phyloP scores from a whole-genome alignment of 2,329 filamentous ascomycete species.

The Emmonsia crescens region DNA sequence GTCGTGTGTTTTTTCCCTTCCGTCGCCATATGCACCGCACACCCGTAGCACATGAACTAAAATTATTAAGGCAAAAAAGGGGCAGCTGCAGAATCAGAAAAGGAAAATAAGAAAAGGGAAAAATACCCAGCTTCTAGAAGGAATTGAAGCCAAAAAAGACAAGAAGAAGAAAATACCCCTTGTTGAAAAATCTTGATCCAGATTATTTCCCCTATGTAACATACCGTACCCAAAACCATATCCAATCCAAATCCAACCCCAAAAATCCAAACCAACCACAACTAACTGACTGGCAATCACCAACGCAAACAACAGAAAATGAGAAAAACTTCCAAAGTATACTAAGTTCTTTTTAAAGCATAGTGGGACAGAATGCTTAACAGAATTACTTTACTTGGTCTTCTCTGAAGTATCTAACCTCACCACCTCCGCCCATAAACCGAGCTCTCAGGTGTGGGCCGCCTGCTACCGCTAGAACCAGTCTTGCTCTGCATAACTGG shows the following conservation, averaged over 20 bases:
- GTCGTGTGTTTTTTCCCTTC: background rate
- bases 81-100: background rate
- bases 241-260: background rate
- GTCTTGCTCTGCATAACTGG: slow-evolving; percentile 13
- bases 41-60: background rate
- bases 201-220: background rate
- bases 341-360: background rate
- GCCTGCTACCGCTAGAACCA: slow-evolving; percentile 6
- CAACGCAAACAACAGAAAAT: background rate
- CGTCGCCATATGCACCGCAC: background rate
- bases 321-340: background rate
- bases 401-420: background rate
- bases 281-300: too few species aligned
- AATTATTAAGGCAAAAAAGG: background rate
- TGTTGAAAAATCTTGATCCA: background rate
- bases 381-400: background rate
- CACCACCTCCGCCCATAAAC: slow-evolving; percentile 22
- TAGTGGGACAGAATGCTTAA: background rate
- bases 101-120: background rate
- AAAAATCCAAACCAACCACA: background rate
- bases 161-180: background rate
- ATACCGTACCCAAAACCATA: background rate
- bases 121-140: background rate
- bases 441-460: slow-evolving; percentile 17
- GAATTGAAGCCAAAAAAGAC: background rate